phyloP scores from a whole-genome alignment of 1,284 basidiomycete genomes.

The Apiotrichum laibachii region DNA sequence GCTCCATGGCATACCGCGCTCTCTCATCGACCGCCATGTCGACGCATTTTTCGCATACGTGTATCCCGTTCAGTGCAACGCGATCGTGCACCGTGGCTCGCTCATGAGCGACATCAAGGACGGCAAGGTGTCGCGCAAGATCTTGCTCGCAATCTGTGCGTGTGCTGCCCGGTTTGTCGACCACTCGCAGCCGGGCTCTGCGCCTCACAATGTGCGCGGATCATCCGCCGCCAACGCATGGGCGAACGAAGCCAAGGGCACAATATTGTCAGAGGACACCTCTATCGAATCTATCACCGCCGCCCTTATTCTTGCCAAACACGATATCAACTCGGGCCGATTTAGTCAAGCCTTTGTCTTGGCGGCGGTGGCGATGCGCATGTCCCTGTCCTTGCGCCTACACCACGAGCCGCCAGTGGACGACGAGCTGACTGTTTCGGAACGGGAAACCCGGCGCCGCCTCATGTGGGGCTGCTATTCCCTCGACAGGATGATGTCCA shows the following conservation, averaged over 20 bases:
- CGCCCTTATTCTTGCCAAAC: slow-evolving; percentile 25
- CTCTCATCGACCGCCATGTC: slow-evolving; percentile 20
- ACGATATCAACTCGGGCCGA: slow-evolving; percentile 24
- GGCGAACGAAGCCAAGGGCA: slow-evolving; percentile 23
- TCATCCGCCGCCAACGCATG: slow-evolving; percentile 14
- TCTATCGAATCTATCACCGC: slow-evolving; percentile 21
- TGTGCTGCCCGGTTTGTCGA: slow-evolving; percentile 22
- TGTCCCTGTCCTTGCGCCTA: slow-evolving; percentile 19
- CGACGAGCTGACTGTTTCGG: slow-evolving; percentile 4
- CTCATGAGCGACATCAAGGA: slow-evolving; percentile 18
- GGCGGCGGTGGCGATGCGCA: slow-evolving; percentile 18
- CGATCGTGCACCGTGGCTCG: slow-evolving; percentile 23
- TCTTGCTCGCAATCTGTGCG: slow-evolving; percentile 24
- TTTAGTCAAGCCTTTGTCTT: slow-evolving; percentile 20
- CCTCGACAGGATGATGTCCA: slow-evolving; percentile 28
- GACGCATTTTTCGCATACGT: slow-evolving; percentile 25
- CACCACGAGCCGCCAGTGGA: slow-evolving; percentile 19
- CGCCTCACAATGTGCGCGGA: not conserved
- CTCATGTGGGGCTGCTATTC: slow-evolving; percentile 29
- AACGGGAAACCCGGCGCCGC: slow-evolving; percentile 24
- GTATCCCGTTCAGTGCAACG: slow-evolving; percentile 24
- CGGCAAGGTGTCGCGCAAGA: slow-evolving; percentile 14
- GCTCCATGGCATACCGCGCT: slow-evolving; percentile 15
- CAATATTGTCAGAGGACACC: slow-evolving; percentile 21
- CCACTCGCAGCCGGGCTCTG: not conserved